Evolutionary conservation across 2,329 filamentous ascomycete species (phyloP).

Genomic region (Fusarium sp.): DNA sequence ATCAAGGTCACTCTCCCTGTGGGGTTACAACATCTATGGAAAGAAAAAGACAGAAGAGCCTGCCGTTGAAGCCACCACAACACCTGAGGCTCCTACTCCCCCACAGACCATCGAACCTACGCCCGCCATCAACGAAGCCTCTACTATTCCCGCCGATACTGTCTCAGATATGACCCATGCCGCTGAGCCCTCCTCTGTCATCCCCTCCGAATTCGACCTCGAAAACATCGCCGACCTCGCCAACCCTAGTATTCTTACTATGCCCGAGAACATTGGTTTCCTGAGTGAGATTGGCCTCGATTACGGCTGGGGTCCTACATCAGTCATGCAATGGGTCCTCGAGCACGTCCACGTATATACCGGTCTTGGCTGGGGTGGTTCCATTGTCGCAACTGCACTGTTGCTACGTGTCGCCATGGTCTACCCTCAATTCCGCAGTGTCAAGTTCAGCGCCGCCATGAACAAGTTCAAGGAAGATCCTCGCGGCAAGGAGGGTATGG

Average conservation of each 20-base stretch:
- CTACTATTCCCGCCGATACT: constrained; percentile 37
- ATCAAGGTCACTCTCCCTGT: constrained; percentile 49
- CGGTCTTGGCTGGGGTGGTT: constrained; percentile 84
- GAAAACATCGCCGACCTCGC: constrained; percentile 50
- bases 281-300: constrained; percentile 85
- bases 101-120: constrained; percentile 26
- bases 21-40: constrained; percentile 46
- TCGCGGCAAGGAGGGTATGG: constrained; percentile 60
- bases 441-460: constrained; percentile 64
- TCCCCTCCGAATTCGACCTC: constrained; percentile 49
- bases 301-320: constrained; percentile 84
- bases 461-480: constrained; percentile 66
- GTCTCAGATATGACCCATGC: constrained; percentile 27
- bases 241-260: constrained; percentile 62
- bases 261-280: constrained; percentile 84
- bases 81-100: constrained; percentile 31
- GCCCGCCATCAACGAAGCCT: constrained; percentile 14
- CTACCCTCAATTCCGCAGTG: constrained; percentile 63
- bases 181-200: constrained; percentile 35
- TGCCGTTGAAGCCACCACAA: constrained; percentile 25
- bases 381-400: constrained; percentile 74
- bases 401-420: constrained; percentile 73
- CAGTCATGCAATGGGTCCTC: constrained; percentile 77
- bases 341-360: constrained; percentile 84
- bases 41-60: constrained; percentile 43